Base-by-base conservation (phyloP, 371 early-diverging fungal species). In the Mortierella sp. region DNA sequence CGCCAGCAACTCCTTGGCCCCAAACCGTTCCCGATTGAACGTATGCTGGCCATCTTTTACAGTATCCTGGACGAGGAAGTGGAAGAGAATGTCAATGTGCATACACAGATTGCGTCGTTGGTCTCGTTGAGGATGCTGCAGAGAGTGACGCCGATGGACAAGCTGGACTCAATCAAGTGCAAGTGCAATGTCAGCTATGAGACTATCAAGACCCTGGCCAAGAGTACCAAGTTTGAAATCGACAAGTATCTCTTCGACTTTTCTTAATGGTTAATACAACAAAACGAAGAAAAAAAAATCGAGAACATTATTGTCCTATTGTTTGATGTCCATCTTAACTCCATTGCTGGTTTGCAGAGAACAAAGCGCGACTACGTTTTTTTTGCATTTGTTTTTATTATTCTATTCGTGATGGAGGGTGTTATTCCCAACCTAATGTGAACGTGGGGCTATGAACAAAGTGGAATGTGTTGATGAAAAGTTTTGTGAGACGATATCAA, bases 41-140 rank as follows among this genome's bases (percentile, higher is more conserved):
- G 99, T 45, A 94, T 98, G 96, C 88, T 98, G 82, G 98, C 98
- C 47, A 98, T 99, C 54, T 98, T 98, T 89, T 96, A 97, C 80
- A 95, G 95, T 85, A 97, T 98, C 63, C 84, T 96, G 34, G 89
- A 92, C 0, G 87, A 95, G 1, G 94, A 95, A 60, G 91, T 92
- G 73, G 92, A 93, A 4, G 92, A 97, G 34, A 96, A 97, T 80
- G 93, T 97, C 52, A 94, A 97, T 63, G 88, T 89, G 31, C 97
- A 97, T 90, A 94, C 94, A 2, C 89, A 96, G 92, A 94, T 97
- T 71, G 93, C 96, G 14, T 93, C 96, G 28, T 90, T 98, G 50
- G 91, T 96, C 21, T 92, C 96, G 0, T 82, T 96, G 34, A 88
- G 96, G 0, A 88, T 97, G 57, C 83, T 98, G 11, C 89, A 93